phyloP scores from a whole-genome alignment of 2,329 filamentous ascomycete genomes.

The Hortaea werneckii region DNA sequence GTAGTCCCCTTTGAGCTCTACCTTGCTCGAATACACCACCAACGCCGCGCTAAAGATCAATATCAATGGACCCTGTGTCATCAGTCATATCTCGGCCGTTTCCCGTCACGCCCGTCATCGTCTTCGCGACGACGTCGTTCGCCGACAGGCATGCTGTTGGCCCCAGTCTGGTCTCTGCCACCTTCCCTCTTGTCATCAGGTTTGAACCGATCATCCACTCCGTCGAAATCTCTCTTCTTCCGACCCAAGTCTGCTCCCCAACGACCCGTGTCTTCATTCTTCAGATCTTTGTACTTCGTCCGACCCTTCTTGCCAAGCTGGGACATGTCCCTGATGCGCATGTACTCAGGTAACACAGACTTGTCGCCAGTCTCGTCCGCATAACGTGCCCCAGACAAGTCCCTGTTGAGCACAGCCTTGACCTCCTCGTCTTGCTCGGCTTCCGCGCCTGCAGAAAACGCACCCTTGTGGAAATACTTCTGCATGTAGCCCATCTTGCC shows the following conservation, averaged over 20 bases:
- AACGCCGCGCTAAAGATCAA: constrained; percentile 2
- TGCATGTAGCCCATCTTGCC: constrained; percentile 87
- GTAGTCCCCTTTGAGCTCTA: neutral
- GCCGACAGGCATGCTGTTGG: constrained; percentile 61
- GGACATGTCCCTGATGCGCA: constrained; percentile 89
- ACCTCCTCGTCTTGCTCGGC: constrained; percentile 47
- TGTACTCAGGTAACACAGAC: constrained; percentile 75
- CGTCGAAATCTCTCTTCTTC: constrained; percentile 36
- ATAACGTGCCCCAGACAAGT: constrained; percentile 77
- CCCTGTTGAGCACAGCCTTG: constrained; percentile 65
- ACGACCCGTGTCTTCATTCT: constrained; percentile 77
- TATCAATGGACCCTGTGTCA: neutral
- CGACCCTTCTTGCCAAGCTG: constrained; percentile 87
- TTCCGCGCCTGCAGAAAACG: constrained; percentile 72
- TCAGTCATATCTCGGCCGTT: constrained; percentile 34
- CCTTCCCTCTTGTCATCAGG: constrained; percentile 46
- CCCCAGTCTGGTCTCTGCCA: constrained; percentile 47
- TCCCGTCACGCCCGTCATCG: constrained; percentile 33
- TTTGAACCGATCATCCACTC: constrained; percentile 56
- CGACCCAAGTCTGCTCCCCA: constrained; percentile 58
- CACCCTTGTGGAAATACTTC: constrained; percentile 92
- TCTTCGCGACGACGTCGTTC: constrained; percentile 43
- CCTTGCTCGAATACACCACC: neutral
- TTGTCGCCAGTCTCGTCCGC: constrained; percentile 75
- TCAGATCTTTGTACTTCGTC: constrained; percentile 81